Percentiles rank a stretch among this genome's conserved stretches.
These are phyloP conservation scores for Phaseolus coccineus DNA, from an alignment of 331 rosid species.

Conservation along the genomic window DNA sequence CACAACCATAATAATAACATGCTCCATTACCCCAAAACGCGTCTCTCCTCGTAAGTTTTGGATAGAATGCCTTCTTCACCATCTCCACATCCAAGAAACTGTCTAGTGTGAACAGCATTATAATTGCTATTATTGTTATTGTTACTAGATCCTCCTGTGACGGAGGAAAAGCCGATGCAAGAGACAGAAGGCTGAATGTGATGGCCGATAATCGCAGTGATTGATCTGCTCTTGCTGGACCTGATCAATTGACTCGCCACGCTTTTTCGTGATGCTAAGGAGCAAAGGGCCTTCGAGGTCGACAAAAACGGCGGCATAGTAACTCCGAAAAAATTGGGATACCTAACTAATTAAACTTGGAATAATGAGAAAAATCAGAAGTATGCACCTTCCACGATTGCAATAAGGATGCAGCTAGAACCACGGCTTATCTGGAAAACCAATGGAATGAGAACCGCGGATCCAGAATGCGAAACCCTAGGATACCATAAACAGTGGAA, in stretches of 20 bases:
- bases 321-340: conserved; percentile 13
- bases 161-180: conserved; percentile 26
- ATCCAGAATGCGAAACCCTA: conserved; percentile 42
- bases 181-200: conserved; percentile 44
- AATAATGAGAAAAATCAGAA: conserved; percentile 27
- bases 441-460: not conserved
- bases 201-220: conserved; percentile 46
- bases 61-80: conserved; percentile 84
- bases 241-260: conserved; percentile 52
- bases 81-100: conserved; percentile 87
- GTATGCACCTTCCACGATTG: not conserved
- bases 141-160: conserved; percentile 31
- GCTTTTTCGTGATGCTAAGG: conserved; percentile 56
- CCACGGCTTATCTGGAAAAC: not conserved
- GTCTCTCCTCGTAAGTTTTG: conserved; percentile 82
- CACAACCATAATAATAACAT: not conserved
- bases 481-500: not conserved
- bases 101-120: conserved; percentile 56
- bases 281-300: conserved; percentile 61
- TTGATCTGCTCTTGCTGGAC: conserved; percentile 50
- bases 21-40: conserved; percentile 75
- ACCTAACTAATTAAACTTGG: conserved; percentile 34
- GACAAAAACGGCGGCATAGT: conserved; percentile 80
- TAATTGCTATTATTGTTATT: not conserved
- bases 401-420: not conserved